A percentile compares a stretch with the other conserved stretches of the same genome.
These are phyloP conservation scores for Jatropha multifida DNA, from an alignment of 441 rosid species.

Conservation along the genomic window DNA sequence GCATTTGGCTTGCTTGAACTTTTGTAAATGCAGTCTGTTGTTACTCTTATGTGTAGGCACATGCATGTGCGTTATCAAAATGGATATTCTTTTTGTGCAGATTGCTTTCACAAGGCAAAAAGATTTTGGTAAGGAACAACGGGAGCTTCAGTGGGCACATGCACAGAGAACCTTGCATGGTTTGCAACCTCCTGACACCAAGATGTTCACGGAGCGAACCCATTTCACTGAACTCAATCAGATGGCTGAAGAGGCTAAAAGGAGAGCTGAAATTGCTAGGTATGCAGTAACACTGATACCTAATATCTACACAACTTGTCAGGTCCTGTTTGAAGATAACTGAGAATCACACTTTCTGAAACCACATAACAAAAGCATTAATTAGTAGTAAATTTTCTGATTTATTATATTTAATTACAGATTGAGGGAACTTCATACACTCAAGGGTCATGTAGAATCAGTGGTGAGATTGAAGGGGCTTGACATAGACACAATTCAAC, in stretches of 20 bases:
- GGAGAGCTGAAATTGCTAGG: constrained; percentile 99
- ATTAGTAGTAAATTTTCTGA: neutral
- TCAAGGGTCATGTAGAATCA: constrained; percentile 94
- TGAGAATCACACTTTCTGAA: neutral
- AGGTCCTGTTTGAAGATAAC: neutral
- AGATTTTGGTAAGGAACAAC: constrained; percentile 92
- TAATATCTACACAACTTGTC: neutral
- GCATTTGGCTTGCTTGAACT: neutral
- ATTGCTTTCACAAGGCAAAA: constrained; percentile 94
- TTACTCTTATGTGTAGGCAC: neutral
- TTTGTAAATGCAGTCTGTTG: neutral
- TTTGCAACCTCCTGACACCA: constrained; percentile 83
- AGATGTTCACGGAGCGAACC: constrained; percentile 81
- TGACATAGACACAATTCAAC: constrained; percentile 92
- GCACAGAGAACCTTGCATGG: constrained; percentile 96
- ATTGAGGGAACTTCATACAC: constrained; percentile 89
- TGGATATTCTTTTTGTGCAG: constrained; percentile 37
- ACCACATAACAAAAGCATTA: neutral
- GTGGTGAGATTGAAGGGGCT: constrained; percentile 91
- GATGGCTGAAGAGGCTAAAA: constrained; percentile 96
- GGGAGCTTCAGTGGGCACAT: constrained; percentile 99
- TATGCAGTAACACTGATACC: constrained; percentile 17
- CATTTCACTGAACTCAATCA: constrained; percentile 84
- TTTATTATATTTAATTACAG: constrained; percentile 36
- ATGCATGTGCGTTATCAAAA: neutral